Base-by-base conservation (phyloP, 2,329 filamentous ascomycete species). In the Plectosphaerella plurivora region DNA sequence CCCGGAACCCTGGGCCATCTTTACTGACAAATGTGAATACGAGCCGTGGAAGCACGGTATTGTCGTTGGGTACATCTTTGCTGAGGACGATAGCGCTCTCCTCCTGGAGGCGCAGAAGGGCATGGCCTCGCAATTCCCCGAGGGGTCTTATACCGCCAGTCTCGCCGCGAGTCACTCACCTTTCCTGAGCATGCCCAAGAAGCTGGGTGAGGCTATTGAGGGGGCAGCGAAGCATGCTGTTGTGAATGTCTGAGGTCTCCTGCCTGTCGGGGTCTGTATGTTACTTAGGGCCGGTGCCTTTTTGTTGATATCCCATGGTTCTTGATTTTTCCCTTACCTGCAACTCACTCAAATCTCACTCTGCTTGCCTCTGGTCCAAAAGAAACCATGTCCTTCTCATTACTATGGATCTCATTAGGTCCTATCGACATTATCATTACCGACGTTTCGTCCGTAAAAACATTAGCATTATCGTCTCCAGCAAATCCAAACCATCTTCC, bases 31-130 rank as follows among this genome's bases (percentile, higher is more conserved):
- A 4, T 57, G 60, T 1, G 55, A 52, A n/a, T 61, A 60, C 12
- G 63, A 62, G 41, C 61, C 63, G 3, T 65, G 63, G 63, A 57
- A 59, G 16, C 50, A 62, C 12, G 60, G 62, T n/a, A 60, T 65
- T 9, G 54, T 60, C 25, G 58, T 54, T 35, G 58, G 59, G 53
- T 65, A 60, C 52, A 59, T 65, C 46, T 57, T 59, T 28, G 60
- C 55, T 33, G 52, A 60, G 6, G 47, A 59, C 1, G 63, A 64
- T 47, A 52, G 64, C 15, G 63, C 60, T 8, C 37, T 65, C 1
- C 54, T 58, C 9, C 24, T 61, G 3, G 47, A 47, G 0, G 54
- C 58, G 0, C 63, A 65, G 37, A 39, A 57, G 9, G 51, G 55
- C 10, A 59, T 65, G 55, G 63, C 61, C 49, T 33, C 60, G n/a